Evolutionary conservation across 106 monocot species (phyloP).

Genomic region (Apostasia ramifera): DNA sequence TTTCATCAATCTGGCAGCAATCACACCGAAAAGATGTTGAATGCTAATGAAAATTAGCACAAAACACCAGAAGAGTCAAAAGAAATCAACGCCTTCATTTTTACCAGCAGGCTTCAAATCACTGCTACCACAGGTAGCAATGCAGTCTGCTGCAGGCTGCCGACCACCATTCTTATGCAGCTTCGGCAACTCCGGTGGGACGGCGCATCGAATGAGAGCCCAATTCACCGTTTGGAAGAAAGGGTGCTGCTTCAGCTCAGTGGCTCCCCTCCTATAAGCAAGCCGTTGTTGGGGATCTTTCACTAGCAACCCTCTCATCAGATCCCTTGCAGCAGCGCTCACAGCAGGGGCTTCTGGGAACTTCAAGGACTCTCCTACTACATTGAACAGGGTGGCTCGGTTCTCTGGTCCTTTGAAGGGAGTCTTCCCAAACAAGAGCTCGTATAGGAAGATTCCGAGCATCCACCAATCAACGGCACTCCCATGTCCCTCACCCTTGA

Average conservation of each 20-base stretch:
- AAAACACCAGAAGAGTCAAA: too few relatives aligned
- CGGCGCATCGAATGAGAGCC: constrained; percentile 4
- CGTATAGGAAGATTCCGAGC: not conserved
- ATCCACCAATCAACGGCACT: constrained; percentile 7
- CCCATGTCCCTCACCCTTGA: constrained; percentile 4
- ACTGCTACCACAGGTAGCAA: too few relatives aligned
- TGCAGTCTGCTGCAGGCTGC: too few relatives aligned
- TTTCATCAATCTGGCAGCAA: too few relatives aligned
- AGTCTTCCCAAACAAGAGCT: constrained; percentile 2
- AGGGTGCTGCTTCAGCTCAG: constrained; percentile 4
- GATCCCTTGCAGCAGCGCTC: not conserved
- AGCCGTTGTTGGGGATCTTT: constrained; percentile 4
- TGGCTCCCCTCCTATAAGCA: constrained; percentile 2
- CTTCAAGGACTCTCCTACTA: not conserved
- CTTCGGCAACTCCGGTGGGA: not conserved
- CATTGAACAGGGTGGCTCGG: constrained; percentile 2
- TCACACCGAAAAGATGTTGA: too few relatives aligned
- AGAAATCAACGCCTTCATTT: too few relatives aligned
- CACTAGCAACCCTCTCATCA: constrained; percentile 3
- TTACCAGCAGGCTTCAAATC: too few relatives aligned
- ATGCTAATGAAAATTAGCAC: too few relatives aligned
- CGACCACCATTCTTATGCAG: too few relatives aligned
- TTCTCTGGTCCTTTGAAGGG: constrained; percentile 2
- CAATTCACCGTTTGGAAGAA: constrained; percentile 4
- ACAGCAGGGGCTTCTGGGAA: not conserved